These are phyloP conservation scores for Candida schatavii DNA, from an alignment of 805 yeast genomes.

Conservation along the genomic window DNA sequence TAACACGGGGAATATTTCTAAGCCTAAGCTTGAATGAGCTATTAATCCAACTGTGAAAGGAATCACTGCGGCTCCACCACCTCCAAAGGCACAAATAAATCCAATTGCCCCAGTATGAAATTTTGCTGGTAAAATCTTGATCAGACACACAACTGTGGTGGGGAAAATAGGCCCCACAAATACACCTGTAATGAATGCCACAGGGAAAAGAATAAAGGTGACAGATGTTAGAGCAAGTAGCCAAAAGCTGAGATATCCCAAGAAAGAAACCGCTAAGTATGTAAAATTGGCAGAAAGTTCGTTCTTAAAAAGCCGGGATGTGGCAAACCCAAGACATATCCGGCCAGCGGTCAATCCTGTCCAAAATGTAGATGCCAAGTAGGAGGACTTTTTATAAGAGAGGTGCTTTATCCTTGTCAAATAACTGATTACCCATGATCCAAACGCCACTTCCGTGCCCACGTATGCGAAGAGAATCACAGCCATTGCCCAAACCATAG, in stretches of 20 bases:
- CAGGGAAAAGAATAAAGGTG: constrained; percentile 28
- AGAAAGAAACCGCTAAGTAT: constrained; percentile 32
- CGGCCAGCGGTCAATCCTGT: constrained; percentile 49
- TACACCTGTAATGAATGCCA: constrained; percentile 43
- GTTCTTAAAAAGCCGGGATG: constrained; percentile 45
- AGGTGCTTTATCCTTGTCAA: constrained; percentile 37
- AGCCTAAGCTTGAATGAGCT: constrained; percentile 36
- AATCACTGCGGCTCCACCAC: constrained; percentile 75
- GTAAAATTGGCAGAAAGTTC: constrained; percentile 46
- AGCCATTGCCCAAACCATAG: constrained; percentile 40
- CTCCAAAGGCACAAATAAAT: constrained; percentile 73
- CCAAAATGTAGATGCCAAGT: constrained; percentile 53
- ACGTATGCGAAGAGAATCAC: constrained; percentile 45
- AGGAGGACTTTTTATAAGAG: constrained; percentile 39
- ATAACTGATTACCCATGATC: constrained; percentile 52
- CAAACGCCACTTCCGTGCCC: constrained; percentile 53
- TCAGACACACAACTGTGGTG: constrained; percentile 62
- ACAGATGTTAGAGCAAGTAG: constrained; percentile 23
- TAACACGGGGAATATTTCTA: constrained; percentile 30
- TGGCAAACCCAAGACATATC: constrained; percentile 48
- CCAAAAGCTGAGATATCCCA: constrained; percentile 29
- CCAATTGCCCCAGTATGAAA: constrained; percentile 70
- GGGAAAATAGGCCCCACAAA: constrained; percentile 61
- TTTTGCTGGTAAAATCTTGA: constrained; percentile 58
- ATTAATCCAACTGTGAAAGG: constrained; percentile 63